phyloP scores from a whole-genome alignment of 2,329 filamentous ascomycete species.

The Orbilia ellipsospora region DNA sequence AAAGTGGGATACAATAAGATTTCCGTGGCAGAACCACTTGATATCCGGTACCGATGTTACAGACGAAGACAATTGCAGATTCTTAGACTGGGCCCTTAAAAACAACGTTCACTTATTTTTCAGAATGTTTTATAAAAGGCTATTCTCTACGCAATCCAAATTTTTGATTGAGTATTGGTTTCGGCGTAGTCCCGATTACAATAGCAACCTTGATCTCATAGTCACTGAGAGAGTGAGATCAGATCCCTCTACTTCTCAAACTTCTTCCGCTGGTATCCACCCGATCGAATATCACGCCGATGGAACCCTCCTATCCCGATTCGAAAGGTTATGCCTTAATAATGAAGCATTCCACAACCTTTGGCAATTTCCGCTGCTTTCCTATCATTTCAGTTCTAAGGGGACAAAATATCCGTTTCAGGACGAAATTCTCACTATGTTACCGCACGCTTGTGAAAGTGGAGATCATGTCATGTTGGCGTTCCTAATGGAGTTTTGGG shows the following conservation, averaged over 20 bases:
- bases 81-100: neutral
- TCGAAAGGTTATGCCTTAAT: neutral
- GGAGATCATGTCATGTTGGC: neutral
- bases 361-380: neutral
- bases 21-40: neutral
- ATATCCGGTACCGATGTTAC: neutral
- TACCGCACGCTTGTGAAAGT: neutral
- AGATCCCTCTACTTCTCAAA: too few species aligned
- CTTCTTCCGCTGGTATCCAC: too few species aligned
- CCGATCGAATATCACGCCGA: too few species aligned
- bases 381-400: neutral
- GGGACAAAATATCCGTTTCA: neutral
- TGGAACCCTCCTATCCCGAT: neutral
- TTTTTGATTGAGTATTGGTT: slow-evolving; percentile 1
- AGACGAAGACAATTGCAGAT: neutral
- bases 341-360: neutral
- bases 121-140: neutral
- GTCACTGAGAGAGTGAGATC: too few species aligned
- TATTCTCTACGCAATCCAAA: neutral
- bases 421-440: neutral
- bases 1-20: neutral
- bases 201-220: too few species aligned
- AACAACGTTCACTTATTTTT: neutral
- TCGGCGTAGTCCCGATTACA: neutral
- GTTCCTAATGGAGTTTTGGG: neutral